These are phyloP conservation scores for Pistacia integerrima DNA, from an alignment of 345 rosid genomes.

Conservation along the genomic window DNA sequence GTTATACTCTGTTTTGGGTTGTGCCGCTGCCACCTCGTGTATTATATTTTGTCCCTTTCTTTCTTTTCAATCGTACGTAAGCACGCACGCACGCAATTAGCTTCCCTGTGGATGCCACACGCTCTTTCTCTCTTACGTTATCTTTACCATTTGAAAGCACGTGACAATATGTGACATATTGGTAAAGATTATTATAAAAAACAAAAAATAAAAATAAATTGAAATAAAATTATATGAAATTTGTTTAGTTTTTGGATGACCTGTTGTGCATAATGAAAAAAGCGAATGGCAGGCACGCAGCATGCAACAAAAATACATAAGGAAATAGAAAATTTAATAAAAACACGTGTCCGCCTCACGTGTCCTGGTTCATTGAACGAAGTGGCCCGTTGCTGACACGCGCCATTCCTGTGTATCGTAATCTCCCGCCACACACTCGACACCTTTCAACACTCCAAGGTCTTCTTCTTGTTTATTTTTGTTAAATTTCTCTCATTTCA, in stretches of 20 bases:
- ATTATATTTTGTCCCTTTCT: background rate
- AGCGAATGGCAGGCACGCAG: constrained; percentile 9
- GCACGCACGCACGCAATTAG: background rate
- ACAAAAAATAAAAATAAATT: too few species aligned
- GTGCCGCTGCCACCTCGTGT: too few species aligned
- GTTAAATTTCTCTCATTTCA: background rate
- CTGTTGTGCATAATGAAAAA: constrained; percentile 16
- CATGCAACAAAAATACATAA: background rate
- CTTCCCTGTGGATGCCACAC: constrained; percentile 10
- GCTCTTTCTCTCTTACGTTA: background rate
- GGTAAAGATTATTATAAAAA: too few species aligned
- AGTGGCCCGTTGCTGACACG: constrained; percentile 47
- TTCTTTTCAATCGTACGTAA: background rate
- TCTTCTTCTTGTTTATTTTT: background rate
- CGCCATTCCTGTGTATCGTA: constrained; percentile 40
- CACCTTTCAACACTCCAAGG: background rate
- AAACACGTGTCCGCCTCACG: constrained; percentile 43
- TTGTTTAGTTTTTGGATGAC: constrained; percentile 7
- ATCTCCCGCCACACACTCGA: constrained; percentile 28
- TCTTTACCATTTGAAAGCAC: background rate
- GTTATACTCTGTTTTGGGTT: too few species aligned
- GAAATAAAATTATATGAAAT: too few species aligned
- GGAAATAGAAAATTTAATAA: constrained; percentile 22
- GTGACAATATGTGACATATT: background rate
- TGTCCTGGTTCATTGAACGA: constrained; percentile 32